Evolutionary conservation across 345 rosid species (phyloP), one percentile per base, ranked within the genome.

Genomic region (Eucalyptus victrix): DNA sequence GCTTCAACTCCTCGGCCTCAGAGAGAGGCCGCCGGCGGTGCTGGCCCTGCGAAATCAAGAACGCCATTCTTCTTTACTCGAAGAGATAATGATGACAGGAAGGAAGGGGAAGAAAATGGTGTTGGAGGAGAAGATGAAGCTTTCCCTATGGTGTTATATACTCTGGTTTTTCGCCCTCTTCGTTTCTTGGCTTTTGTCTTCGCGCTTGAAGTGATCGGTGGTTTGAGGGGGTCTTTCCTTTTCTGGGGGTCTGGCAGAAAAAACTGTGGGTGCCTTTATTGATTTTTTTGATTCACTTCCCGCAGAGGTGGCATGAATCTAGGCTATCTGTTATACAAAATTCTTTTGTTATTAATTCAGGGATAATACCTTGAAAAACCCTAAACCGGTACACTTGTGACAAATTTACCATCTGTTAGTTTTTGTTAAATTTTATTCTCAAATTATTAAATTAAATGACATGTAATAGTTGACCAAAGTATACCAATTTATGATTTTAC

Each of bases 381-480:
- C 0, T 3, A 44, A 44, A 44, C 3, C 9, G 0, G 10, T 44
- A 44, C 1, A 44, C 3, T 44, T 44, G 47, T 44, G 1, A 44
- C 10, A 44, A 44, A 44, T 44, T 44, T 44, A 44, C 10, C 47
- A 44, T 44, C 1, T 44, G 47, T 44, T 44, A 44, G 47, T 44
- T 44, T 44, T 44, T 3, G 47, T 44, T 44, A 44, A 44, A 44
- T 44, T 44, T 44, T 44, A 44, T 44, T 44, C 10, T 44, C 10
- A 44, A 44, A 44, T 44, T 44, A 44, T 9, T 44, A 44, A 44
- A 3, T 44, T 44, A 44, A 44, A 44, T 44, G 10, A 44, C 47
- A 44, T 3, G 10, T 44, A 10, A 44, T 9, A 44, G 10, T 44
- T 44, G 47, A 44, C 1, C 10, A 10, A n/a, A n/a, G 3, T 44